phyloP scores from a whole-genome alignment of 192 early-diverging fungal species.

The Fimicolochytrium jonesii region DNA sequence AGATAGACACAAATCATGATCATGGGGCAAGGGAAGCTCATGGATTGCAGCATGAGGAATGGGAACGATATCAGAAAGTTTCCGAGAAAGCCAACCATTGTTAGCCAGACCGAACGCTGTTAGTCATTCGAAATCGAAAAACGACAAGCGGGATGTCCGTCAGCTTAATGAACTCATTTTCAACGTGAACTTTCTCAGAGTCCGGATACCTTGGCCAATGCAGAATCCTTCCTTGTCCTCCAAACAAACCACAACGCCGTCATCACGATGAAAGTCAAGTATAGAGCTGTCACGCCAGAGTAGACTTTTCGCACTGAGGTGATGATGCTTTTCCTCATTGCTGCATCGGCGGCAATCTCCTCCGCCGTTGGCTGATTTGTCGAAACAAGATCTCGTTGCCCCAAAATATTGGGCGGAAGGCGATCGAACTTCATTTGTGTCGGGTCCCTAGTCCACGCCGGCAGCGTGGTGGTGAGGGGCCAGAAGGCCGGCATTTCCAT shows the following conservation, averaged over 20 bases:
- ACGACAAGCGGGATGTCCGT: too few relatives aligned
- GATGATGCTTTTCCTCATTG: slow-evolving; percentile 5
- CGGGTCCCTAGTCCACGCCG: too few relatives aligned
- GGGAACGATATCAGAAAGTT: slow-evolving; percentile 19
- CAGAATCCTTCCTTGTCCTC: slow-evolving; percentile 2
- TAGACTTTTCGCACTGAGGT: slow-evolving; percentile 7
- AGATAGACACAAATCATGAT: slow-evolving; percentile 12
- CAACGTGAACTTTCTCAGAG: too few relatives aligned
- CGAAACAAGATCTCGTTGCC: too few relatives aligned
- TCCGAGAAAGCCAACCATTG: slow-evolving; percentile 16
- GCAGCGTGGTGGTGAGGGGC: too few relatives aligned
- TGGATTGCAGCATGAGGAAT: slow-evolving; percentile 16
- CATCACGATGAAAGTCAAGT: slow-evolving; percentile 15
- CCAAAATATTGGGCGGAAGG: too few relatives aligned
- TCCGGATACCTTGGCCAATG: slow-evolving; percentile 14
- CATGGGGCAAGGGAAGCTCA: slow-evolving; percentile 16
- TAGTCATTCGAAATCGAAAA: too few relatives aligned
- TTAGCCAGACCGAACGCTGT: slow-evolving; percentile 24
- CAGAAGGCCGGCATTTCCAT: too few relatives aligned
- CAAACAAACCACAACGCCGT: slow-evolving; percentile 15
- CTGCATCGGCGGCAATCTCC: slow-evolving; percentile 10
- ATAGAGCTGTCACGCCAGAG: slow-evolving; percentile 1
- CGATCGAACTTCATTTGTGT: too few relatives aligned
- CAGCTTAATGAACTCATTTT: too few relatives aligned
- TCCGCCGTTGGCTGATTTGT: slow-evolving; percentile 2